Evolutionary conservation across 345 rosid species (phyloP), one percentile per base, ranked within the genome.

Genomic region (Arabidopsis arenosa): DNA sequence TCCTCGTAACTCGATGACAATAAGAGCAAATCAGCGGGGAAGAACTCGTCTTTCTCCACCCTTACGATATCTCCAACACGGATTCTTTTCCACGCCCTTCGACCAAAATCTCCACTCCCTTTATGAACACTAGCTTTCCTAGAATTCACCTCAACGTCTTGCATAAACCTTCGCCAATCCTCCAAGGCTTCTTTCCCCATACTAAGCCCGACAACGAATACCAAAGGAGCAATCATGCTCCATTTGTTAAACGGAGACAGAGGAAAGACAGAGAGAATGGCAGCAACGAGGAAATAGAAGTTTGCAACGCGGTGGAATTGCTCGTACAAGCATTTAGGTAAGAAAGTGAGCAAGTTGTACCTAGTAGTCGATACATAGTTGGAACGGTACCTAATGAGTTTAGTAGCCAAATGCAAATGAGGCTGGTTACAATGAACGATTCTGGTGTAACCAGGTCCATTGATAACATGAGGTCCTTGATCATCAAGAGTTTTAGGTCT

Each of bases 261-360:
- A 44, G 81, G 39, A 55, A 81, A 67, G 9, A 81, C 67, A 18
- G 93, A 85, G 43, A 88, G 70, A 53, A 70, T 64, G 0, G 90
- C 97, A 11, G 86, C 88, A 36, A 91, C 58, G 2, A 91, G 80
- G 26, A 91, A 91, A 64, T 86, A 91, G 58, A 89, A 63, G 65
- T 91, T 91, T 59, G 97, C 97, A 5, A 88, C 95, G 30, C 94
- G 83, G 40, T 89, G 88, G 64, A 91, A 91, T 80, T 91, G 97
- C 83, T 91, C 94, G 44, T 89, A 89, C 48, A 89, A 80, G 54
- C 87, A 83, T 54, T 69, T 91, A 9, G 94, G 94, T 13, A 91
- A 83, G 85, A 91, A 89, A 9, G 90, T 84, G 4, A 76, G 55
- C 43, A 83, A 15, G 58, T 80, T 88, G 66, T 89, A 89, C 76